Percentiles rank a stretch among this genome's conserved stretches.
Evolutionary conservation across 768 basidiomycete genomes (phyloP).

Genomic region (Guyanaporus albipodus): DNA sequence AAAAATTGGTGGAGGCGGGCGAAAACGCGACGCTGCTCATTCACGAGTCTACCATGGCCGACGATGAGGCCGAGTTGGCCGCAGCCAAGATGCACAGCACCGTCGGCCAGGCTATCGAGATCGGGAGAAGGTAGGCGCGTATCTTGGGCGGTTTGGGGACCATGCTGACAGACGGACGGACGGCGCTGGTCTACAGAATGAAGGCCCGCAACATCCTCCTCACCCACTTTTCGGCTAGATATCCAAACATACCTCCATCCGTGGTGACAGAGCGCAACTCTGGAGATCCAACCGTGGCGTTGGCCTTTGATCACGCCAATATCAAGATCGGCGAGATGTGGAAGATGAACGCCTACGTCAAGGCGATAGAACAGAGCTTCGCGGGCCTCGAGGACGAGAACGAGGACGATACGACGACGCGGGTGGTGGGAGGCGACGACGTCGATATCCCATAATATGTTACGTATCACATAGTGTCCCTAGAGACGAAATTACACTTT

Average conservation of each 20-base stretch:
- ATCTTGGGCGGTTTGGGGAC: neutral
- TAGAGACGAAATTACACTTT: conserved; percentile 52
- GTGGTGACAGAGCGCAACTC: conserved; percentile 18
- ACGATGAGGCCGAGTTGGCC: conserved; percentile 76
- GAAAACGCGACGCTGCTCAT: conserved; percentile 74
- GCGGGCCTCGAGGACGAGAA: conserved; percentile 48
- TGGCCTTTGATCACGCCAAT: conserved; percentile 80
- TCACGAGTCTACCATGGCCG: conserved; percentile 91
- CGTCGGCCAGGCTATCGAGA: conserved; percentile 78
- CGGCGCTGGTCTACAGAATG: conserved; percentile 63
- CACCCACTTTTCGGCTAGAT: conserved; percentile 93
- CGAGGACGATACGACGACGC: conserved; percentile 14
- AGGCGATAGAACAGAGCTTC: conserved; percentile 64
- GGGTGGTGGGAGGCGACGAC: conserved; percentile 14
- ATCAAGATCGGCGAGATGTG: conserved; percentile 77
- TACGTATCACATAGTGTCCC: conserved; percentile 25
- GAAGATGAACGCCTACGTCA: conserved; percentile 76
- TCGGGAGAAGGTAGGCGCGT: conserved; percentile 63
- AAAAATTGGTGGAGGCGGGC: conserved; percentile 62
- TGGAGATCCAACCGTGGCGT: conserved; percentile 50
- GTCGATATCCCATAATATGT: conserved; percentile 20
- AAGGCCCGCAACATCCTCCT: conserved; percentile 79
- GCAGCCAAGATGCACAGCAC: conserved; percentile 82
- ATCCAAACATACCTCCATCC: conserved; percentile 75
- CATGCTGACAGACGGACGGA: conserved; percentile 1